These are phyloP conservation scores for Amborella trichopoda DNA, from an alignment of 164 flowering plant species.

Conservation along the genomic window DNA sequence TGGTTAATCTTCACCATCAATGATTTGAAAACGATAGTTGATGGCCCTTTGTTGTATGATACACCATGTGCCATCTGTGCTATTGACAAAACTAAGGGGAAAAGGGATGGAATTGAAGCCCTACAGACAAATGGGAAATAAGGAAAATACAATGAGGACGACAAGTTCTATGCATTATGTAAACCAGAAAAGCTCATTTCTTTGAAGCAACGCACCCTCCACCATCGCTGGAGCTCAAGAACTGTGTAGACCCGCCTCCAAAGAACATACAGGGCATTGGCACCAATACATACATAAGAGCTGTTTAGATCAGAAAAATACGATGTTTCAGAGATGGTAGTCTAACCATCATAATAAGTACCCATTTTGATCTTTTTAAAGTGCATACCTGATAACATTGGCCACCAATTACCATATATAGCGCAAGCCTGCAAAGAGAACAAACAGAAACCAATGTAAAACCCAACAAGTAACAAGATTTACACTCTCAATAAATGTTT, in stretches of 20 bases:
- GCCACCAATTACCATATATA: conserved; percentile 95
- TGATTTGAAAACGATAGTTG: no score
- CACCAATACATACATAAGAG: conserved; percentile 87
- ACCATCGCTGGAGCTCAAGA: conserved; percentile 81
- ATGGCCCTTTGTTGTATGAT: no score
- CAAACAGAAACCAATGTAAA: background rate
- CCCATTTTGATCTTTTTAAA: background rate
- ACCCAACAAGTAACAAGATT: background rate
- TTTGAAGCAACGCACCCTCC: conserved; percentile 95
- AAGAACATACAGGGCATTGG: conserved; percentile 98
- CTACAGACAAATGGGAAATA: no score
- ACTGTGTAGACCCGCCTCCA: conserved; percentile 91
- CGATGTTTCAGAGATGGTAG: background rate
- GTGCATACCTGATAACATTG: conserved; percentile 68
- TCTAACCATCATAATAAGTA: background rate
- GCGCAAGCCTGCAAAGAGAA: conserved; percentile 75
- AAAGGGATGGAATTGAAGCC: no score
- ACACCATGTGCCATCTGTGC: no score
- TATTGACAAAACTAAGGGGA: no score
- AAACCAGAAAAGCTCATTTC: no score
- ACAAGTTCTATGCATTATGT: no score
- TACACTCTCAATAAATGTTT: background rate
- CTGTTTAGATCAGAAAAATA: conserved; percentile 22
- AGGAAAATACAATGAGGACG: no score
- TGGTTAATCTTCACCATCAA: no score